Base-by-base conservation (phyloP, 371 early-diverging fungal genomes). In the Lichtheimia corymbifera region DNA sequence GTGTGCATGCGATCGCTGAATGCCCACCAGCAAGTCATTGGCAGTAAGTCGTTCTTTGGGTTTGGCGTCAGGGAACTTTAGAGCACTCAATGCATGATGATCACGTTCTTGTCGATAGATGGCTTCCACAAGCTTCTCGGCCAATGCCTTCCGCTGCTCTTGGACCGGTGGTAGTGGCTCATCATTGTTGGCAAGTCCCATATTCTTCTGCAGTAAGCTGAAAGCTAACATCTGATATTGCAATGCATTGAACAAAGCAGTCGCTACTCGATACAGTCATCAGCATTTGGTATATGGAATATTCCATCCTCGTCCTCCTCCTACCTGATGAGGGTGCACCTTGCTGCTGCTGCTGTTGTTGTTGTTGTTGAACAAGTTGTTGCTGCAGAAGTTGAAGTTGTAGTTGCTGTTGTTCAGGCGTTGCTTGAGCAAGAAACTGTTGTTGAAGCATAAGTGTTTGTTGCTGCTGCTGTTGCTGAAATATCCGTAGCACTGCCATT, bases 401-500 rank as follows among this genome's bases (percentile, higher is more conserved):
- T 22, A 70, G 58, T 50, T 77, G 81, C 22, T 71, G 75, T 27
- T 82, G 78, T 42, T 82, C 49, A 55, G 65, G 49, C 12, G 40
- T 57, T 44, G 59, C 60, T 11, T 73, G 71, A 55, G 82, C 76
- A 53, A 89, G 89, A 27, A 92, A 77, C 44, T 80, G 80, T 40
- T 62, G 64, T 40, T 63, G 73, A 2, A 58, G 52, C 9, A 44
- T 13, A 4, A 51, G 52, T 28, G 64, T 61, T 41, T 63, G 65
- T 49, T 53, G 64, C 41, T 63, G 65, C 45, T 66, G 67, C n/a
- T 73, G 77, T 51, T 76, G 76, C 51, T 82, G 83, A 14, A 77
- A 72, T 22, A 83, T 74, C 45, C 88, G 83, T 35, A 92, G 59
- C 18, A 88, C 61, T 24, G 75, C 72, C 81, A 89, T 78, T n/a